phyloP scores from a whole-genome alignment of 1,284 basidiomycete species.

The Sporisorium graminicola region DNA sequence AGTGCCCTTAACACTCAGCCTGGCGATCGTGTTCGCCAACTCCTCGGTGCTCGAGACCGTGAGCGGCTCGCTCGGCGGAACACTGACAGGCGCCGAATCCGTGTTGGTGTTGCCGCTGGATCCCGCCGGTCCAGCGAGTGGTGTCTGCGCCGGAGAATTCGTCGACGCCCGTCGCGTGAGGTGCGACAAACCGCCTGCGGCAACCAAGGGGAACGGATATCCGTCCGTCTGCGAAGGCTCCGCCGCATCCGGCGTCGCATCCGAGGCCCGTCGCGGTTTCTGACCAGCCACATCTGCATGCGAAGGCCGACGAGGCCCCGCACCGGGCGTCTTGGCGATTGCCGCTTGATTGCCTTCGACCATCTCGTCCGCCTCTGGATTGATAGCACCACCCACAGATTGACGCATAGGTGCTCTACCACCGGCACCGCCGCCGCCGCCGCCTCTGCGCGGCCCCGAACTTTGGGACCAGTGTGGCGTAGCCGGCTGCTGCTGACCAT shows the following conservation, averaged over 20 bases:
- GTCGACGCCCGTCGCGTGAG: slow-evolving; percentile 47
- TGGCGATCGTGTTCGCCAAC: slow-evolving; percentile 57
- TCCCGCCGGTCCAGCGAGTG: slow-evolving; percentile 28
- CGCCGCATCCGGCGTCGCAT: slow-evolving; percentile 30
- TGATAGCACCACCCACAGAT: slow-evolving; percentile 6
- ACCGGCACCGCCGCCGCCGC: neutral
- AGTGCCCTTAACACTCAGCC: slow-evolving; percentile 56
- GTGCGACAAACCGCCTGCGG: slow-evolving; percentile 19
- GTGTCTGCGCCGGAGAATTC: slow-evolving; percentile 46
- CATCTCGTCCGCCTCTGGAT: slow-evolving; percentile 23
- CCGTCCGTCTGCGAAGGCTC: slow-evolving; percentile 32
- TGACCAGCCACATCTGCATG: slow-evolving; percentile 6
- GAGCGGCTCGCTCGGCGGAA: slow-evolving; percentile 11
- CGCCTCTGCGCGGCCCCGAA: slow-evolving; percentile 24
- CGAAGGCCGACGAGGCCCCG: slow-evolving; percentile 37
- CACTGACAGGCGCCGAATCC: neutral
- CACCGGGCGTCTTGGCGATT: slow-evolving; percentile 50
- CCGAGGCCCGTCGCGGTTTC: slow-evolving; percentile 25
- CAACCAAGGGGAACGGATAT: slow-evolving; percentile 58
- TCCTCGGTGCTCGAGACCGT: slow-evolving; percentile 42
- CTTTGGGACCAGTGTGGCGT: slow-evolving; percentile 64
- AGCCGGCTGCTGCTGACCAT: slow-evolving; percentile 37
- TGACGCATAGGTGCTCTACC: slow-evolving; percentile 1
- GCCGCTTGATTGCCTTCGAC: slow-evolving; percentile 8
- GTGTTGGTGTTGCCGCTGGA: neutral